phyloP scores from a whole-genome alignment of 306 rosid species.

The Dryas octopetala region DNA sequence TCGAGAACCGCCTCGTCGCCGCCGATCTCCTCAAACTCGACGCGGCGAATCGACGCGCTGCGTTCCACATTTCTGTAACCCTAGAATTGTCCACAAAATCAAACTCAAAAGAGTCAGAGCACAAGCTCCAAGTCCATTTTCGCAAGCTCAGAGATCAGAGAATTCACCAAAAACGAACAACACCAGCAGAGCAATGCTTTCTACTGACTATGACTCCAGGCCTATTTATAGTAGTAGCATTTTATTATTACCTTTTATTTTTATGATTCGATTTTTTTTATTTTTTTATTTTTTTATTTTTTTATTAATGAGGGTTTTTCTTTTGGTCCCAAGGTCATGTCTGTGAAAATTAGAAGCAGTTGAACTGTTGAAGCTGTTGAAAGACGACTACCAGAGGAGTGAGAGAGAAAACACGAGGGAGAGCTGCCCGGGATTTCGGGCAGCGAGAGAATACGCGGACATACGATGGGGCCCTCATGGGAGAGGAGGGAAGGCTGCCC shows the following conservation, averaged over 20 bases:
- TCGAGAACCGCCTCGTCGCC: conserved; percentile 49
- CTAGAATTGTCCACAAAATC: neutral
- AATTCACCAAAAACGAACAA: neutral
- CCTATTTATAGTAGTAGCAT: neutral
- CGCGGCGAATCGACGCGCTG: conserved; percentile 56
- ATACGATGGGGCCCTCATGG: neutral
- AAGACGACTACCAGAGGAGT: neutral
- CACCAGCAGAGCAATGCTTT: neutral
- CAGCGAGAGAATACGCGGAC: conserved; percentile 16
- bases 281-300: neutral
- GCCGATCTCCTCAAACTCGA: conserved; percentile 52
- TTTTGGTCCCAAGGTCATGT: neutral
- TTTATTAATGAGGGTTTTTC: neutral
- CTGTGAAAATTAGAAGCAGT: conserved; percentile 15
- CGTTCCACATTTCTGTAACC: conserved; percentile 65
- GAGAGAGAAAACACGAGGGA: neutral
- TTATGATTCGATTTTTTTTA: neutral
- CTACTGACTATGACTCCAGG: neutral
- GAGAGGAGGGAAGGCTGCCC: conserved; percentile 31
- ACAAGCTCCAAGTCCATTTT: conserved; percentile 18
- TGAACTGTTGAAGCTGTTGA: neutral
- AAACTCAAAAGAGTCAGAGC: conserved; percentile 15
- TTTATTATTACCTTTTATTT: neutral
- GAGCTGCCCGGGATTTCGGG: conserved; percentile 41
- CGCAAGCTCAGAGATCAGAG: neutral